Percentiles rank a stretch among this genome's conserved stretches.
These are phyloP conservation scores for Entomortierella parvispora DNA, from an alignment of 192 early-diverging fungal species.

Conservation along the genomic window DNA sequence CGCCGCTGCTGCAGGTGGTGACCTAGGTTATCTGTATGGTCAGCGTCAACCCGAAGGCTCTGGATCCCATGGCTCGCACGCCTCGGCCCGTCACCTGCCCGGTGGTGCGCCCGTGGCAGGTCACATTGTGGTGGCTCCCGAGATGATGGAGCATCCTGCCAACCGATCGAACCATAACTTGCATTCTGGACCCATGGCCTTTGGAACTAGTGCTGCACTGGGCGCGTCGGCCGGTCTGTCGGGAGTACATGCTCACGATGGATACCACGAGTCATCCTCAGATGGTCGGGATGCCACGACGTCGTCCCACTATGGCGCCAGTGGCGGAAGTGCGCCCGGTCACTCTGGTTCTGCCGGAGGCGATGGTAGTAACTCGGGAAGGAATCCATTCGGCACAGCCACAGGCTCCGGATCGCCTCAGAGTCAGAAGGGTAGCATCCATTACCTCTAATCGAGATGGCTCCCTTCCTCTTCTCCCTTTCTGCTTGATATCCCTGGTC, in stretches of 20 bases:
- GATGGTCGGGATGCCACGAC: slow-evolving; percentile 31
- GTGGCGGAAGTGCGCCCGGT: slow-evolving; percentile 38
- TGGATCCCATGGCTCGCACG: slow-evolving; percentile 37
- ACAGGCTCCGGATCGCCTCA: slow-evolving; percentile 46
- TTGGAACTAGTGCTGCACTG: slow-evolving; percentile 44
- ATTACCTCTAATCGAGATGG: slow-evolving; percentile 31
- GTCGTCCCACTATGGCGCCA: slow-evolving; percentile 37
- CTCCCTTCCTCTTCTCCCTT: not conserved
- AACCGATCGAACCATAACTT: slow-evolving; percentile 48
- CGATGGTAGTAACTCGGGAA: slow-evolving; percentile 9
- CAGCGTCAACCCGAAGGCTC: slow-evolving; percentile 43
- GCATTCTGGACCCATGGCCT: slow-evolving; percentile 46
- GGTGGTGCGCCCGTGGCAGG: slow-evolving; percentile 46
- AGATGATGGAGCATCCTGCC: slow-evolving; percentile 53
- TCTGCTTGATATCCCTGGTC: slow-evolving; percentile 1
- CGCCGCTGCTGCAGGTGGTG: slow-evolving; percentile 28
- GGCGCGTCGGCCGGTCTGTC: slow-evolving; percentile 36
- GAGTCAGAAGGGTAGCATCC: slow-evolving; percentile 52
- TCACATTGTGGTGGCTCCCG: slow-evolving; percentile 49
- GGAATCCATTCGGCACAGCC: slow-evolving; percentile 26
- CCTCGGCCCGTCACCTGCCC: slow-evolving; percentile 29
- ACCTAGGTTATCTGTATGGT: slow-evolving; percentile 45
- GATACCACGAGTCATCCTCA: slow-evolving; percentile 44
- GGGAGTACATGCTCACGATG: slow-evolving; percentile 36
- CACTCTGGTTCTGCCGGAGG: slow-evolving; percentile 13